Conservation (phyloP, 495 filamentous ascomycete species). For the Penicillium silybi region DNA sequence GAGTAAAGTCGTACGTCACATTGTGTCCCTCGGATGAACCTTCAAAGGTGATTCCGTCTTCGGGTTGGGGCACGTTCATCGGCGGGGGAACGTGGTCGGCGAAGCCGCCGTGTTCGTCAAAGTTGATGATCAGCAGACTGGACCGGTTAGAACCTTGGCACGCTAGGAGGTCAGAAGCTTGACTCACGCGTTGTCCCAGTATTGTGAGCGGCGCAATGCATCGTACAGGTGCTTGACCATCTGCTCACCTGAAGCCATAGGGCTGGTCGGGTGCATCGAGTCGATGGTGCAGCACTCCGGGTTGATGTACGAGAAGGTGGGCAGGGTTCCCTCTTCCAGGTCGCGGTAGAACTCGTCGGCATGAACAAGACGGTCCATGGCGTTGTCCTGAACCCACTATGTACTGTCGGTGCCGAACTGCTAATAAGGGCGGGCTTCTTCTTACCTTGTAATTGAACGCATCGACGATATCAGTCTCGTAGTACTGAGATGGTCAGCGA, state of each 20-base stretch:
- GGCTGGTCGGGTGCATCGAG: constrained; percentile 44
- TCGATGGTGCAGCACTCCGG: constrained; percentile 44
- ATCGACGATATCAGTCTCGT: constrained; percentile 41
- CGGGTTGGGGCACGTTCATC: constrained; percentile 31
- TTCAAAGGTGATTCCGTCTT: constrained; percentile 36
- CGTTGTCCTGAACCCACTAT: constrained; percentile 38
- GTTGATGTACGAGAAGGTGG: constrained; percentile 47
- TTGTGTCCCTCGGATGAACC: constrained; percentile 34
- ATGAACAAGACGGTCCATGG: constrained; percentile 35
- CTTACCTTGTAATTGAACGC: constrained; percentile 37
- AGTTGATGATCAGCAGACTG: constrained; percentile 45
- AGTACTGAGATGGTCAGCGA: constrained; percentile 27
- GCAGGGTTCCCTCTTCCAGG: constrained; percentile 40
- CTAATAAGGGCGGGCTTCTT: background rate
- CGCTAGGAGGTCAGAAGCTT: too few relatives aligned
- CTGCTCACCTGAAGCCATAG: constrained; percentile 41
- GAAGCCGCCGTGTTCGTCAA: constrained; percentile 48
- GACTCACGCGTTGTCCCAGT: constrained; percentile 41
- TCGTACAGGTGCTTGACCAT: constrained; percentile 49
- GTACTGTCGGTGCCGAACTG: background rate
- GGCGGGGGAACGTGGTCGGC: constrained; percentile 45
- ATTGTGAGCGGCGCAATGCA: constrained; percentile 38
- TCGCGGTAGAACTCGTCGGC: constrained; percentile 43
- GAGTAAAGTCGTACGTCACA: constrained; percentile 41
- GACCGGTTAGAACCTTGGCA: constrained; percentile 15